phyloP scores from a whole-genome alignment of 768 basidiomycete genomes.

The Agrocybe pediades region DNA sequence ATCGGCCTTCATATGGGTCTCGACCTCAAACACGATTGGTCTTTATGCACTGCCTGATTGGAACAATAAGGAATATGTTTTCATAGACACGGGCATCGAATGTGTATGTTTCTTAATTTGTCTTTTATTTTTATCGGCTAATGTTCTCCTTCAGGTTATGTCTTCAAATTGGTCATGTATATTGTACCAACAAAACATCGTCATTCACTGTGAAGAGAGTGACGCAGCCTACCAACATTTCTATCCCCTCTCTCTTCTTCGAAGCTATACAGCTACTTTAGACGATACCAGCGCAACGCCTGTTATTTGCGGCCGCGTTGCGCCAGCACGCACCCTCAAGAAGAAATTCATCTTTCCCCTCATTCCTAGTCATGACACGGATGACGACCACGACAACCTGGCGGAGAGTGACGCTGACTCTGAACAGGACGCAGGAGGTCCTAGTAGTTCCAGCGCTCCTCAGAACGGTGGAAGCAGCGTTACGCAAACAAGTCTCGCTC shows the following conservation, averaged over 20 bases:
- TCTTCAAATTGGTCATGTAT: constrained; percentile 83
- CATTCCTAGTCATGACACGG: constrained; percentile 6
- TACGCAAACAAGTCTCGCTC: background rate
- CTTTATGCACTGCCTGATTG: constrained; percentile 69
- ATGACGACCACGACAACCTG: constrained; percentile 6
- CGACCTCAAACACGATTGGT: constrained; percentile 54
- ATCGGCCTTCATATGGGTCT: constrained; percentile 72
- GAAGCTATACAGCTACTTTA: constrained; percentile 30
- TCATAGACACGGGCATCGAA: constrained; percentile 72
- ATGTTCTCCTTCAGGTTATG: constrained; percentile 42
- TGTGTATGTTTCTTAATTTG: constrained; percentile 50
- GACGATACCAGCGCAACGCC: constrained; percentile 35
- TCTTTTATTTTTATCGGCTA: background rate
- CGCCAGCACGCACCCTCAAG: constrained; percentile 47
- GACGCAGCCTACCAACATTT: constrained; percentile 69
- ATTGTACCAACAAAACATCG: constrained; percentile 61
- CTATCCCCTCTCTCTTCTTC: constrained; percentile 54
- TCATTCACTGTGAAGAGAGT: constrained; percentile 74
- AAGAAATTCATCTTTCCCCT: constrained; percentile 56
- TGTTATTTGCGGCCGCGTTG: constrained; percentile 37
- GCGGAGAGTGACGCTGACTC: constrained; percentile 9
- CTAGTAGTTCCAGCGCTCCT: background rate
- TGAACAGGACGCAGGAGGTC: background rate
- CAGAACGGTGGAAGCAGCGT: background rate
- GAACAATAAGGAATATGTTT: constrained; percentile 66